phyloP scores from a whole-genome alignment of 768 basidiomycete genomes.

The Termitomyces titanicus region DNA sequence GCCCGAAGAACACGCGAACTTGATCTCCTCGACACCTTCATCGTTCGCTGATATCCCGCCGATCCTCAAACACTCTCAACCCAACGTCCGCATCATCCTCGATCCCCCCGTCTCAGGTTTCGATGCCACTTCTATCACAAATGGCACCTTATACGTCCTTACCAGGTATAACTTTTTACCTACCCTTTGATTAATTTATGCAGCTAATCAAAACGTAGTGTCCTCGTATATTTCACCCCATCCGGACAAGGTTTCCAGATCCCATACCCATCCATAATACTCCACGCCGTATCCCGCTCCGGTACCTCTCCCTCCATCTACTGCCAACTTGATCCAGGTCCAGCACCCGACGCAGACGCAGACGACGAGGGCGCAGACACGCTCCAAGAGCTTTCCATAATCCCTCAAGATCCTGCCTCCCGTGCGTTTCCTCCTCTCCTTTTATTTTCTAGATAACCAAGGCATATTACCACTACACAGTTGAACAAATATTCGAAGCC shows the following conservation, averaged over 20 bases:
- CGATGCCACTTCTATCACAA: slow-evolving; percentile 41
- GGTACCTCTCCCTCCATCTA: slow-evolving; percentile 72
- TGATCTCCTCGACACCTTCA: slow-evolving; percentile 79
- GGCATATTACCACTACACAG: no score
- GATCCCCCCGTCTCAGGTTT: slow-evolving; percentile 69
- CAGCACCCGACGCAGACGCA: slow-evolving; percentile 22
- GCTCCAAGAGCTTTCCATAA: slow-evolving; percentile 73
- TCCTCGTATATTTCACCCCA: slow-evolving; percentile 61
- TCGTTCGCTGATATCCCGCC: slow-evolving; percentile 85
- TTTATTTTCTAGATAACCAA: neutral
- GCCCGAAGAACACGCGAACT: slow-evolving; percentile 60
- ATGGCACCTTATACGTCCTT: slow-evolving; percentile 78
- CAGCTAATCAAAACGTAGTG: slow-evolving; percentile 61
- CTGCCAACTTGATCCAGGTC: slow-evolving; percentile 84
- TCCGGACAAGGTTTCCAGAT: slow-evolving; percentile 40
- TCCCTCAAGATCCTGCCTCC: slow-evolving; percentile 53
- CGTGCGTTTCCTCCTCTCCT: slow-evolving; percentile 36
- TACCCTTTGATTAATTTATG: slow-evolving; percentile 5
- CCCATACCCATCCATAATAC: slow-evolving; percentile 84
- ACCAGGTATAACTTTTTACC: slow-evolving; percentile 61
- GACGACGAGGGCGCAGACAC: slow-evolving; percentile 32
- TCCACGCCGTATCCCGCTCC: slow-evolving; percentile 87
- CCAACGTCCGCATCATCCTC: slow-evolving; percentile 63
- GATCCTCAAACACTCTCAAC: slow-evolving; percentile 65
- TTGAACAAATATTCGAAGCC: slow-evolving; percentile 84